Conservation (phyloP, 305 asterid species). For the Solanum hybrid region DNA sequence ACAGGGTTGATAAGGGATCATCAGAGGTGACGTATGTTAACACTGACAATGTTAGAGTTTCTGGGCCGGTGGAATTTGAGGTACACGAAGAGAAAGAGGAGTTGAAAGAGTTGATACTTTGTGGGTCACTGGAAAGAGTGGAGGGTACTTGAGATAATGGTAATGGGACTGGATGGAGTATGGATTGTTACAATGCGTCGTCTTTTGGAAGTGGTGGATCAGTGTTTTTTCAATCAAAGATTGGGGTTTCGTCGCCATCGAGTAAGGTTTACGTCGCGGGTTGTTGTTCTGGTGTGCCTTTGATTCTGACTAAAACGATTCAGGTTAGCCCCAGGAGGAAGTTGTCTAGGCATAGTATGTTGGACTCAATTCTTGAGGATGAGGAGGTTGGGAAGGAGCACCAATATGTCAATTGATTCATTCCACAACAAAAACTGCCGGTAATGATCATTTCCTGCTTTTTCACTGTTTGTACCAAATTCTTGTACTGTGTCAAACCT, state of each 20-base stretch:
- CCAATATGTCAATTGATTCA: constrained; percentile 17
- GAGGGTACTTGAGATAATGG: constrained; percentile 31
- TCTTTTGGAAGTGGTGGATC: constrained; percentile 37
- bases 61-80: constrained; percentile 53
- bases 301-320: constrained; percentile 62
- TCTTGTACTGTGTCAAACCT: background rate
- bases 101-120: constrained; percentile 39
- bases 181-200: constrained; percentile 47
- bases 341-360: constrained; percentile 35
- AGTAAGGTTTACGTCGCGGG: constrained; percentile 71
- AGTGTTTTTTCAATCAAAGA: constrained; percentile 38
- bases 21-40: constrained; percentile 50
- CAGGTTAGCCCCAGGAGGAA: constrained; percentile 55
- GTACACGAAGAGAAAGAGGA: constrained; percentile 30
- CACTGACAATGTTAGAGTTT: constrained; percentile 43
- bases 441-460: constrained; percentile 7
- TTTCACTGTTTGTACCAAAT: background rate
- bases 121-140: constrained; percentile 55
- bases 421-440: constrained; percentile 40
- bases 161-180: constrained; percentile 47
- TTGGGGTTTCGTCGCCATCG: constrained; percentile 62
- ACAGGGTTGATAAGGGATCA: constrained; percentile 46
- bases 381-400: constrained; percentile 46
- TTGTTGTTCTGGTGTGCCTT: constrained; percentile 61
- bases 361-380: constrained; percentile 61